Conservation (phyloP, 495 filamentous ascomycete species). For the Gamarada debralockiae region DNA sequence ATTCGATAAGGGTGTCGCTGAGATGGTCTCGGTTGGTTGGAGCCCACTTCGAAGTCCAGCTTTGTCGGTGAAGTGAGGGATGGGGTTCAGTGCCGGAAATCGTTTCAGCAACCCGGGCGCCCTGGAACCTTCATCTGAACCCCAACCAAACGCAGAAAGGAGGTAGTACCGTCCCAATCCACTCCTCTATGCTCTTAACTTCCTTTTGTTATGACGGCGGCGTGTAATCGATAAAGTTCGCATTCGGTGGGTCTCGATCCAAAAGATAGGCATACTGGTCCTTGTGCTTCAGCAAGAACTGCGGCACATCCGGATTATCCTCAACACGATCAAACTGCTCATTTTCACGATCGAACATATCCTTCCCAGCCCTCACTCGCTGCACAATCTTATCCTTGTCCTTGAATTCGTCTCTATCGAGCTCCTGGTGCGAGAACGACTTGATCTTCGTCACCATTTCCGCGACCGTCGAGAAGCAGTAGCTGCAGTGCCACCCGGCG, state of each 20-base stretch:
- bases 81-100: too few species aligned
- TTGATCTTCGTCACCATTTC: conserved; percentile 37
- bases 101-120: too few species aligned
- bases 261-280: conserved; percentile 26
- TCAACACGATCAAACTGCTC: conserved; percentile 30
- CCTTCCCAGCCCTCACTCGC: conserved; percentile 31
- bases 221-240: conserved; percentile 25
- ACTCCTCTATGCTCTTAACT: background rate
- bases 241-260: conserved; percentile 28
- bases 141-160: too few species aligned
- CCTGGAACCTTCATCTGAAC: too few species aligned
- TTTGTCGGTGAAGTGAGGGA: too few species aligned
- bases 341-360: conserved; percentile 28
- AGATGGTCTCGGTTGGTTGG: too few species aligned
- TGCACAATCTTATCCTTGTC: conserved; percentile 29
- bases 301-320: conserved; percentile 28
- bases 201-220: background rate
- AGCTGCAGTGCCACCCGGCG: conserved; percentile 38
- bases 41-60: too few species aligned
- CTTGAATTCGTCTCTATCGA: conserved; percentile 27
- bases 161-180: background rate
- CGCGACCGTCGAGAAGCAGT: conserved; percentile 31
- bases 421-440: conserved; percentile 32
- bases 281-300: conserved; percentile 19
- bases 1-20: too few species aligned